These are phyloP conservation scores for Protomyces lactucae-debilis DNA, from an alignment of 1,139 yeast genomes.

Conservation along the genomic window DNA sequence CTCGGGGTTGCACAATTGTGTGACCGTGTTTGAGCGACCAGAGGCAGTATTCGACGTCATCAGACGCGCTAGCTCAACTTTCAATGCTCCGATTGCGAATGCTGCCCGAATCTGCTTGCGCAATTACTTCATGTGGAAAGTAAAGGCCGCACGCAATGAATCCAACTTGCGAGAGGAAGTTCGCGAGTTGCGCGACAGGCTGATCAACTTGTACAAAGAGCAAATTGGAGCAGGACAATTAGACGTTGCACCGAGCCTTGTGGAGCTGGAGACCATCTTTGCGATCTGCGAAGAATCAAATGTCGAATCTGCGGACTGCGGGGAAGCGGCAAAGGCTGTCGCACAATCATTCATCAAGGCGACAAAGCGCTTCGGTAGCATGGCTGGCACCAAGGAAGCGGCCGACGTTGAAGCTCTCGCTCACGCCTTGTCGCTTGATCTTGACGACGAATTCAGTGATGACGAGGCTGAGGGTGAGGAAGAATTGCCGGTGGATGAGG, in stretches of 20 bases:
- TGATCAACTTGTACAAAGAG: slow-evolving; percentile 3
- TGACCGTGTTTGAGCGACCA: slow-evolving; percentile 14
- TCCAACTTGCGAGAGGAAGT: background rate
- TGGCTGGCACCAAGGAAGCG: background rate
- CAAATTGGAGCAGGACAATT: slow-evolving; percentile 7
- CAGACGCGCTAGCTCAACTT: slow-evolving; percentile 1
- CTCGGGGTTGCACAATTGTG: slow-evolving; percentile 27
- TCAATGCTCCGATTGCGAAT: background rate
- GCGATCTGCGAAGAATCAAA: slow-evolving; percentile 11
- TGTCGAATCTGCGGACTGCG: background rate
- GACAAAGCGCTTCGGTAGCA: background rate
- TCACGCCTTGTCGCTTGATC: slow-evolving; percentile 3
- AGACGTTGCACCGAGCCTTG: background rate
- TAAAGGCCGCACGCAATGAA: slow-evolving; percentile 17
- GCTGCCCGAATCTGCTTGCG: slow-evolving; percentile 26
- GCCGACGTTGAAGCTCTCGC: background rate
- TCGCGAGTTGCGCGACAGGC: slow-evolving; percentile 8
- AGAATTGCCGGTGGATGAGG: background rate
- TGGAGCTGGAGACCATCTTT: slow-evolving; percentile 17
- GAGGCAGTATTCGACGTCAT: background rate
- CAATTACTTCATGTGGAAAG: slow-evolving; percentile 31
- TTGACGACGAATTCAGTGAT: slow-evolving; percentile 25
- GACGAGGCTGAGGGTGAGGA: slow-evolving; percentile 20
- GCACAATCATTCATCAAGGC: background rate
- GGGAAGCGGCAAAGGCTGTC: background rate